Evolutionary conservation across 768 basidiomycete genomes (phyloP).

Genomic region (Filobasidium floriforme): DNA sequence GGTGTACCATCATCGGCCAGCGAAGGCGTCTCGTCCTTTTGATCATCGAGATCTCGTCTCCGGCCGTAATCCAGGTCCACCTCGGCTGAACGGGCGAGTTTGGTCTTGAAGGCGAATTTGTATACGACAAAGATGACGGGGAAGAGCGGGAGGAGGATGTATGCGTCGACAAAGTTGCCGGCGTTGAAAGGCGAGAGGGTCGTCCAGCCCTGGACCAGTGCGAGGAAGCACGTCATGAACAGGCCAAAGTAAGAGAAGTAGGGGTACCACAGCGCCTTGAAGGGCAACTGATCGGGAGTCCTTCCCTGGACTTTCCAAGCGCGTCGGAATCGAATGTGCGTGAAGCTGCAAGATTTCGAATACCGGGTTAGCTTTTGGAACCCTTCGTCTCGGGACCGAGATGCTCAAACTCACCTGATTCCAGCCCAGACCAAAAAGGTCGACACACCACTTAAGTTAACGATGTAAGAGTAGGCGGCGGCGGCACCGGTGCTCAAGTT

Average conservation of each 20-base stretch:
- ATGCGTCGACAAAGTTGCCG: slow-evolving; percentile 21
- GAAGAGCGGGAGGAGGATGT: slow-evolving; percentile 22
- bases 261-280: slow-evolving; percentile 10
- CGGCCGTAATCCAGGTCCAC: slow-evolving; percentile 21
- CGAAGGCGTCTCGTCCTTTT: too few relatives aligned
- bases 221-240: slow-evolving; percentile 13
- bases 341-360: slow-evolving; percentile 33
- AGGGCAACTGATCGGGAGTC: slow-evolving; percentile 21
- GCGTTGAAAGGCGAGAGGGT: slow-evolving; percentile 19
- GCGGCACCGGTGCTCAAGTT: slow-evolving; percentile 18
- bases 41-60: slow-evolving; percentile 15
- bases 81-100: not conserved
- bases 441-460: slow-evolving; percentile 22
- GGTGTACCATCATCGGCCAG: too few relatives aligned
- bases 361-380: not conserved
- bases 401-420: slow-evolving; percentile 8
- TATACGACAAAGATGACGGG: slow-evolving; percentile 17
- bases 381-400: too few relatives aligned
- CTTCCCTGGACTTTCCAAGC: slow-evolving; percentile 17
- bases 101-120: slow-evolving; percentile 19
- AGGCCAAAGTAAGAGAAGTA: slow-evolving; percentile 18
- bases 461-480: slow-evolving; percentile 15
- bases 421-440: slow-evolving; percentile 24
- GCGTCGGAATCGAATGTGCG: slow-evolving; percentile 21
- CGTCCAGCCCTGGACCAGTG: slow-evolving; percentile 11